phyloP scores from a whole-genome alignment of 331 rosid species.

The Spiraea crenata region DNA sequence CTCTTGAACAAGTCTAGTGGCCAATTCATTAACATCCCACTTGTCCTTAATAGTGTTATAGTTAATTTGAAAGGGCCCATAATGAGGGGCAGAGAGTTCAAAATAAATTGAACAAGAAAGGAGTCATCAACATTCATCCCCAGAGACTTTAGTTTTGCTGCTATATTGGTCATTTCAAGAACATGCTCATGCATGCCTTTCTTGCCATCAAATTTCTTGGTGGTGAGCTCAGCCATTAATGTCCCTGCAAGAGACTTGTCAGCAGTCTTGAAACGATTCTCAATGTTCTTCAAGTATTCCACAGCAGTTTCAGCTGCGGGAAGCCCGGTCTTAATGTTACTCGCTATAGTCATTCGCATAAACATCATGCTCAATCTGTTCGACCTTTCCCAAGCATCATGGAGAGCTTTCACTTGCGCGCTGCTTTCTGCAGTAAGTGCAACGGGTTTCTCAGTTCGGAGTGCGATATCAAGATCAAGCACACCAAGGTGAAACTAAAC shows the following conservation, averaged over 20 bases:
- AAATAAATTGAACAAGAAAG: background rate
- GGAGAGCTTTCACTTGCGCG: background rate
- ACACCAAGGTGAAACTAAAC: background rate
- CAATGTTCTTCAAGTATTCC: too few relatives aligned
- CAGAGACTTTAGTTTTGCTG: background rate
- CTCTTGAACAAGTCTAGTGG: background rate
- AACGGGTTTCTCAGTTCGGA: background rate
- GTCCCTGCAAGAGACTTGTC: too few relatives aligned
- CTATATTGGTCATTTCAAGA: constrained; percentile 5
- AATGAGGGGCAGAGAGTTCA: background rate
- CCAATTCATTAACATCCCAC: background rate
- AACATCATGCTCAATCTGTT: background rate
- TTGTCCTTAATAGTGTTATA: background rate
- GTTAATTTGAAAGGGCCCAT: background rate
- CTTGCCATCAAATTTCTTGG: too few relatives aligned
- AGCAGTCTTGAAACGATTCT: too few relatives aligned
- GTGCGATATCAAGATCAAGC: constrained; percentile 3
- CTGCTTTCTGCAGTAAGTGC: background rate
- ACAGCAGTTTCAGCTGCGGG: too few relatives aligned
- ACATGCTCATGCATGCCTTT: background rate
- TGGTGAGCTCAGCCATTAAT: too few relatives aligned
- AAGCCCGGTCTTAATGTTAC: background rate
- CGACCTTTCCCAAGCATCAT: background rate
- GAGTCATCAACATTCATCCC: background rate
- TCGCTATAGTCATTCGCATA: background rate